Base-by-base conservation (phyloP, 2,329 filamentous ascomycete species). In the Pseudocercospora musae region DNA sequence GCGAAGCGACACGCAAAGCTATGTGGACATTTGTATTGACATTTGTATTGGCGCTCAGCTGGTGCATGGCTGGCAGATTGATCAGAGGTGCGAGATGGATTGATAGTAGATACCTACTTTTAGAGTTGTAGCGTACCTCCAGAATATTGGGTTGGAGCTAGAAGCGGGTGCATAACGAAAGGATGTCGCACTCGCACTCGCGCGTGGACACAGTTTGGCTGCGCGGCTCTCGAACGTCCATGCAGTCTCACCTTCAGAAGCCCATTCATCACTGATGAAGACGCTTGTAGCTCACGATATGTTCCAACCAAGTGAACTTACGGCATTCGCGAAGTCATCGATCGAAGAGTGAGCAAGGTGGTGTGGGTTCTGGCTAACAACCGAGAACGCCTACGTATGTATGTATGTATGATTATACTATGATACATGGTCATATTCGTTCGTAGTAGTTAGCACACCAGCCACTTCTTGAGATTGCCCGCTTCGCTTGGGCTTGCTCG, bases 181-280 rank as follows among this genome's bases (percentile, higher is more conserved):
- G 33, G 18, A 57, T 57, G 54, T 37, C 37, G 54, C 20, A 44
- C 31, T 37, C 37, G 54, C 20, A 44, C 31, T 57, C 50, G 50
- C 50, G 13, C 18, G 50, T 29, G 27, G 31, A 5, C n/a, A n/a
- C n/a, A 53, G 49, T 53, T 53, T 53, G 11, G 21, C 18, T 23
- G 44, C 20, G 5, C 15, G 21, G 42, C 21, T 48, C 21, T 48
- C 42, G 42, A 48, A 20, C 21, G 42, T 11, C 42, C 13, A 46
- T 18, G 42, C 29, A 21, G n/a, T 33, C 49, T 29, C 49, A 33
- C 49, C 49, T 29, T 27, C 49, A 53, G 49, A 21, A 21, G 29
- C 29, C 29, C 9, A 11, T 31, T 31, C 4, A 31, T n/a, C n/a
- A n/a, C 29, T 31, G 31, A 33, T 13, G 31, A 33, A 33, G 31